Conservation (phyloP, 2,329 filamentous ascomycete species). For the Hirsutella thompsonii region DNA sequence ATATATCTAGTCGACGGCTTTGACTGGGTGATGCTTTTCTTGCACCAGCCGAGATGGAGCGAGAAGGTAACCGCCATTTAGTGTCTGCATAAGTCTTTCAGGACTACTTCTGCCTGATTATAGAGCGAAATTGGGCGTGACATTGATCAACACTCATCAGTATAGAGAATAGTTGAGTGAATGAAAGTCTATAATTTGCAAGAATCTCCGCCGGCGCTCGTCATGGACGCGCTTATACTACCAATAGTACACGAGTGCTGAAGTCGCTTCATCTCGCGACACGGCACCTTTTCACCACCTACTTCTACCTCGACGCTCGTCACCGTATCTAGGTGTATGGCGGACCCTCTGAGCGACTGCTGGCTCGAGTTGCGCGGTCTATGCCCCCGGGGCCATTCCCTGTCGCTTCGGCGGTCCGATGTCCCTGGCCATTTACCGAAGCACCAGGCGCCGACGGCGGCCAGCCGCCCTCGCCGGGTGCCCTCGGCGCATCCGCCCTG, state of each 20-base stretch:
- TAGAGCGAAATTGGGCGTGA: too few species aligned
- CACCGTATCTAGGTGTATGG: constrained; percentile 30
- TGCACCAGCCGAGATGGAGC: too few species aligned
- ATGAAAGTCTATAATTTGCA: neutral
- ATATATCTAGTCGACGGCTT: too few species aligned
- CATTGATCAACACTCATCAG: neutral
- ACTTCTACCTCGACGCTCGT: constrained; percentile 28
- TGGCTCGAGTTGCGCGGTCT: constrained; percentile 13
- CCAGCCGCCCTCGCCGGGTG: neutral
- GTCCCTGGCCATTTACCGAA: neutral
- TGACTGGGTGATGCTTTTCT: too few species aligned
- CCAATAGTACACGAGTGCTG: neutral
- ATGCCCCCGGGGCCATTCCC: neutral
- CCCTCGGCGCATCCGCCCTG: constrained; percentile 13
- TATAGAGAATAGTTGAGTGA: neutral
- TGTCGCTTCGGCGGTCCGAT: neutral
- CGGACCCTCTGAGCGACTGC: constrained; percentile 20
- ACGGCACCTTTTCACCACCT: constrained; percentile 5
- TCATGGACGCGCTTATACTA: neutral
- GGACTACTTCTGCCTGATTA: too few species aligned
- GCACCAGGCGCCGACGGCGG: neutral
- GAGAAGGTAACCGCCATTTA: too few species aligned
- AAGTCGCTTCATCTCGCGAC: neutral
- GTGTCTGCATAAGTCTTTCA: too few species aligned
- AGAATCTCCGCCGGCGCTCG: neutral